phyloP scores from a whole-genome alignment of 2,329 filamentous ascomycete genomes.

The Colletotrichum camelliae region DNA sequence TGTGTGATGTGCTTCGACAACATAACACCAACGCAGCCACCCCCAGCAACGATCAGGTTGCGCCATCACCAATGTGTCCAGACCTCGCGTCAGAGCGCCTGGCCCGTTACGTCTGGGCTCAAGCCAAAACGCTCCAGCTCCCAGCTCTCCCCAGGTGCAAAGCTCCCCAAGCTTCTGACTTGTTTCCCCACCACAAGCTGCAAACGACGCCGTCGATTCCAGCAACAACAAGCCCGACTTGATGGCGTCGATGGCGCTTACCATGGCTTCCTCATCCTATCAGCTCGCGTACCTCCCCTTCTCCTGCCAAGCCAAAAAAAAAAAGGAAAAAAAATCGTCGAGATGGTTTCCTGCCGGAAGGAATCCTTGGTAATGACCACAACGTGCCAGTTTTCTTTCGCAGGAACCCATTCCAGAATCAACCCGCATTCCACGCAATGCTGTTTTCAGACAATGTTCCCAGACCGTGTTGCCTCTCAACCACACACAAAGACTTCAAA shows the following conservation, averaged over 20 bases:
- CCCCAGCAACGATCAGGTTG: background rate
- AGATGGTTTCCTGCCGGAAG: background rate
- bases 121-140: background rate
- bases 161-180: background rate
- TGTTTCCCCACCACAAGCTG: background rate
- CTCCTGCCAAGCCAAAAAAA: background rate
- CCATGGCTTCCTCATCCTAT: background rate
- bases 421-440: background rate
- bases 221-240: background rate
- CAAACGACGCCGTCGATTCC: slow-evolving; percentile 7
- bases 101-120: slow-evolving; percentile 4
- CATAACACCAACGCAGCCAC: background rate
- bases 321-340: background rate
- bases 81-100: slow-evolving; percentile 1
- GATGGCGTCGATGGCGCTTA: background rate
- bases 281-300: background rate
- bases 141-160: background rate
- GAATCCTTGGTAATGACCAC: background rate
- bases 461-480: background rate
- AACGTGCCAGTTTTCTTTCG: background rate
- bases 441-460: background rate
- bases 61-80: background rate
- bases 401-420: background rate
- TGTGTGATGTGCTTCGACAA: background rate
- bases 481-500: background rate